Evolutionary conservation across 306 rosid genomes (phyloP), one percentile per base, ranked within the genome.

Genomic region (Begonia masoniana): DNA sequence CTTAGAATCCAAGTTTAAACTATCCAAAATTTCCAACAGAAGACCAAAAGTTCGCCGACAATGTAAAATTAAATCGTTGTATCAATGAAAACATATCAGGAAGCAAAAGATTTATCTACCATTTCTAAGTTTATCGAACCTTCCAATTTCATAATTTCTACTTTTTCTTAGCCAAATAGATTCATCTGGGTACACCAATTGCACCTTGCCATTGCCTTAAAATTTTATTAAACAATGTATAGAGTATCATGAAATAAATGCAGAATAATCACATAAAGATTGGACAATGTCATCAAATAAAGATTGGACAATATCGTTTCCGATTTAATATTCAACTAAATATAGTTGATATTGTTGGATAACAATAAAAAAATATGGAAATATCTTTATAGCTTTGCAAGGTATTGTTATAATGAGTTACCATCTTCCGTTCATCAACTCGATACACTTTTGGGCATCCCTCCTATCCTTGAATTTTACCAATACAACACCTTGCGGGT

Each of bases 351-450:
- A 10, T 23, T 56, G 12, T 41, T 9, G 26, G 41, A n/a, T 41
- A 9, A 11, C 6, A 55, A 12, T 13, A n/a, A 55, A 36, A 55
- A 10, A 26, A 17, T 9, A 10, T 56, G 26, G 7, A 15, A 19
- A 43, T 59, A 16, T 43, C 36, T 45, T 45, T 45, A 45, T 45
- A 45, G 13, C 54, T 1, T 13, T 19, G 60, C 51, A 31, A 69
- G 52, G 19, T 31, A 60, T 11, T 15, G 15, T 15, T 55, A 12
- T 35, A 31, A 51, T 26, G 39, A 67, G 57, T 78, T 86, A 92
- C 96, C 99, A 86, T 86, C 99, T 83, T 70, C 99, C 99, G 60
- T 86, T 71, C 94, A 83, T 92, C 77, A 79, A 43, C 62, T 86
- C 83, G 73, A 91, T 81, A 85, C 99, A 92, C 68, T 73, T 76